Evolutionary conservation across 73 alveolate genomes (phyloP), one percentile per base, ranked within the genome.

Genomic region (Paramecium sexaurelia): DNA sequence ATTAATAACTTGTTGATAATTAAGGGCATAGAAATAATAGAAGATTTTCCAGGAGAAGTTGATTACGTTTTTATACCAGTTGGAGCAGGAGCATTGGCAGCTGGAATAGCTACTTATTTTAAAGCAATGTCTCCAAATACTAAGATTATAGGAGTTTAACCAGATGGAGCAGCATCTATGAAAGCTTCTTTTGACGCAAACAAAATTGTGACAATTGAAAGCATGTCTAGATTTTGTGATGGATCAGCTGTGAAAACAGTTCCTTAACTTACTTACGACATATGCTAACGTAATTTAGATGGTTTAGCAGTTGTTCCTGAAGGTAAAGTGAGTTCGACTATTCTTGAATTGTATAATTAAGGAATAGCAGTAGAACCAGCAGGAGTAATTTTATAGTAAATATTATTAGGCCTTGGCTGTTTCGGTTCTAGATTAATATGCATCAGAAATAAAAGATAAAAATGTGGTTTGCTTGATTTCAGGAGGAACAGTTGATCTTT

Each of bases 1-100:
- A 83, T 83, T n/a, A 55, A 37, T 7, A 35, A 27, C 51, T 13
- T 51, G 55, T 43, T 51, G 5, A 71, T 51, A 19, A 35, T 43
- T 35, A 84, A 55, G 71, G 92, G 92, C 20, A 33, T 55, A n/a
- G 92, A 85, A 55, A 85, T 85, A 47, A 85, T 85, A 75, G 75
- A 85, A 29, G 92, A 85, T 55, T 19, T 85, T 55, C 85, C 71
- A 85, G 92, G 92, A 11, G 92, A 85, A 9, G 47, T 85, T 6
- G 92, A 85, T 85, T 85, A 55, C 39, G 47, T 67, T 33, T 85
- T 85, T 55, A 39, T 85, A 24, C 92, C 92, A 47, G 92, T 85
- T 55, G 92, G 92, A 13, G 82, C 66, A 35, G 92, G 92, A 33
- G 92, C 85, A 33, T 85, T 85, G 51, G 92, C 92, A 47, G 92